Conservation (phyloP, 805 yeast species). For the Hanseniaspora vineae region DNA sequence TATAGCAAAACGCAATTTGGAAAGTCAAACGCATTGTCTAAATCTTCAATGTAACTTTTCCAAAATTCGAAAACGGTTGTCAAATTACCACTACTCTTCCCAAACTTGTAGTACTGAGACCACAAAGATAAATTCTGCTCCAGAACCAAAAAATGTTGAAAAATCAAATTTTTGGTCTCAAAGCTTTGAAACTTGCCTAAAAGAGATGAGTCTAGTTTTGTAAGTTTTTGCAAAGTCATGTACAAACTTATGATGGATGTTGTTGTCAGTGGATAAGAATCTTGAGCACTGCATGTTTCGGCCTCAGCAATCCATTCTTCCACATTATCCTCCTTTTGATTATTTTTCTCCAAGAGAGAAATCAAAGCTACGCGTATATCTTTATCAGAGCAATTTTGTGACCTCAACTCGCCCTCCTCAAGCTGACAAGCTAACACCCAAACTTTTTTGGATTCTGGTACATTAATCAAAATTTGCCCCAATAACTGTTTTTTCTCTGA, state of each 20-base stretch:
- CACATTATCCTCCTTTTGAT: constrained; percentile 26
- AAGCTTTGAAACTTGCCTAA: constrained; percentile 8
- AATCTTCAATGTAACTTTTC: neutral
- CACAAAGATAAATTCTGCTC: neutral
- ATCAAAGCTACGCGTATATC: too few relatives aligned
- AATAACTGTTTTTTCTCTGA: constrained; percentile 41
- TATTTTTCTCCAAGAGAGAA: constrained; percentile 5
- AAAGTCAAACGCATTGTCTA: neutral
- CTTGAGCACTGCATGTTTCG: constrained; percentile 33
- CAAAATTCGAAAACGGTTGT: neutral
- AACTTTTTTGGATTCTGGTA: constrained; percentile 36
- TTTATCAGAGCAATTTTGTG: too few relatives aligned
- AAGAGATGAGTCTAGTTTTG: constrained; percentile 12
- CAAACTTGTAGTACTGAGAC: neutral
- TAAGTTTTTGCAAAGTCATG: constrained; percentile 15
- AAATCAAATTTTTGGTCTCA: constrained; percentile 30
- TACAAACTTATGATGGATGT: constrained; percentile 38
- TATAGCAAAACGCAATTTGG: neutral
- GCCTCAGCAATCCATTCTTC: constrained; percentile 49
- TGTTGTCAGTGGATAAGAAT: constrained; percentile 32
- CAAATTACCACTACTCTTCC: neutral
- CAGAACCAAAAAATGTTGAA: constrained; percentile 23
- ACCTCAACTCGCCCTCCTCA: constrained; percentile 33
- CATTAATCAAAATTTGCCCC: constrained; percentile 44
- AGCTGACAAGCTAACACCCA: constrained; percentile 63